Evolutionary conservation across 805 yeast genomes (phyloP), one percentile per base, ranked within the genome.

Genomic region (Yarrowia hollandica): DNA sequence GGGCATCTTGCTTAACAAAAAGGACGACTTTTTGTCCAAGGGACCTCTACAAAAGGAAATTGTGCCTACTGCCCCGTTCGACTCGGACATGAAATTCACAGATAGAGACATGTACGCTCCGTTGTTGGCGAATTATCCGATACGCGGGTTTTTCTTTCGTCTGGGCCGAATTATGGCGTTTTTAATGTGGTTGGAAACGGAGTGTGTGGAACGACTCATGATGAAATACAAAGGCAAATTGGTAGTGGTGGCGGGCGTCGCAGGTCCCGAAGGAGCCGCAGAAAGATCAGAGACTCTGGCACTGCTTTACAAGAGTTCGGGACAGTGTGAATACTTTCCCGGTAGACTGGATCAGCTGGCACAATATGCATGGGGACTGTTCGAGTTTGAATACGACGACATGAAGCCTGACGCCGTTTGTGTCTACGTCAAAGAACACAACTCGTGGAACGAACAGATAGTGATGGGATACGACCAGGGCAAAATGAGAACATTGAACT

Each of bases 21-120:
- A 48, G 14, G 9, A 44, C 21, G 37, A 19, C 3, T 48, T 48
- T 15, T 1, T 15, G 21, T 30, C 38, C 11, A 5, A 12, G 16
- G 55, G 39, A 1, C 39, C 39, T 1, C 39, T n/a, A 4, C 55
- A 48, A 10, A 21, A 33, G 12, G 39, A 30, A 6, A 6, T 31
- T 2, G 19, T n/a, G 28, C 55, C 55, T 5, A 48, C 55, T 2
- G 39, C 39, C 6, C 55, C 55, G 1, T 33, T 12, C 4, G 55
- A 48, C 15, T 15, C 31, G 3, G 55, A 48, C 15, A 33, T 48
- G 39, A 48, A 48, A 22, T 19, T 12, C 8, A 11, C 21, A 2
- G 55, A 48, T 15, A 9, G 22, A 12, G 39, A 48, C 55, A 48
- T 48, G 55, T 31, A 33, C 28, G 21, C 34, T 2, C 55, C 55